Evolutionary conservation across 2,329 filamentous ascomycete genomes (phyloP).

Genomic region (Phaeomoniella chlamydospora): DNA sequence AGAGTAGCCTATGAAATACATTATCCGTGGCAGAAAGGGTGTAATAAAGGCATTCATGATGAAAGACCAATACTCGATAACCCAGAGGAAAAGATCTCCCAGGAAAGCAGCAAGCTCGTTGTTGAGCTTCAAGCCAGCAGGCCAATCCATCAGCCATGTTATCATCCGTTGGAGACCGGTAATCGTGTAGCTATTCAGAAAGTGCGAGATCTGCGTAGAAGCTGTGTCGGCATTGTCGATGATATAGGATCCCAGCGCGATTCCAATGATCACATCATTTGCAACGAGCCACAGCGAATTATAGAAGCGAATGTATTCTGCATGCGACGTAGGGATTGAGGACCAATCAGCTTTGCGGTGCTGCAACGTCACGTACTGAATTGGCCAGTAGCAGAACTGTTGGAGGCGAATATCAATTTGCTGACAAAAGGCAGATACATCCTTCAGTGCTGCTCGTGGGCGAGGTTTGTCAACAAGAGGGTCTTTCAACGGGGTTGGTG

Average conservation of each 20-base stretch:
- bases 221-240: slow-evolving; percentile 87
- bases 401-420: slow-evolving; percentile 94
- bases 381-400: slow-evolving; percentile 98
- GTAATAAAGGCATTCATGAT: slow-evolving; percentile 49
- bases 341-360: slow-evolving; percentile 85
- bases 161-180: slow-evolving; percentile 80
- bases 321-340: slow-evolving; percentile 86
- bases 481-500: slow-evolving; percentile 9
- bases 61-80: slow-evolving; percentile 87
- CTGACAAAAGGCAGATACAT: slow-evolving; percentile 90
- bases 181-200: slow-evolving; percentile 72
- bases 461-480: slow-evolving; percentile 36
- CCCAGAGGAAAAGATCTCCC: slow-evolving; percentile 92
- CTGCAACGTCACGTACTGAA: slow-evolving; percentile 87
- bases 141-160: slow-evolving; percentile 89
- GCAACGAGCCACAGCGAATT: slow-evolving; percentile 97
- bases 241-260: slow-evolving; percentile 89
- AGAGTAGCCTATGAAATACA: slow-evolving; percentile 87
- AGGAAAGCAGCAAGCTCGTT: slow-evolving; percentile 86
- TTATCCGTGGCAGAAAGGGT: slow-evolving; percentile 68
- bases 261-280: slow-evolving; percentile 97
- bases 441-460: slow-evolving; percentile 73
- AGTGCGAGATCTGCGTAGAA: slow-evolving; percentile 59
- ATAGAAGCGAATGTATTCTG: slow-evolving; percentile 97
- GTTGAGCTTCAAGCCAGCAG: slow-evolving; percentile 88